Base-by-base conservation (phyloP, 345 rosid genomes). In the Aquilaria malaccensis region DNA sequence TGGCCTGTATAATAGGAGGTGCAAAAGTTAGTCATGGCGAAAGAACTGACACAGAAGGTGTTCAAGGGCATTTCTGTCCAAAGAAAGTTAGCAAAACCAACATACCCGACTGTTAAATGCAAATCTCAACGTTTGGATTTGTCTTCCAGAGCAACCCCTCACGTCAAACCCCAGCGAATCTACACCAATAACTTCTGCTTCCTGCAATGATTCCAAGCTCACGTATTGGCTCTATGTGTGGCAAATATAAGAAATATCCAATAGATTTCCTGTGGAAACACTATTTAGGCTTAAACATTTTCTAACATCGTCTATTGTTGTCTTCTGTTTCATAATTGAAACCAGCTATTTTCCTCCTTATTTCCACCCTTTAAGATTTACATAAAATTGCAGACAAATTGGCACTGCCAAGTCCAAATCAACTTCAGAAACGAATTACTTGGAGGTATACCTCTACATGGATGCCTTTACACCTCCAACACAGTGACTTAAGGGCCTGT, bases 111-210 rank as follows among this genome's bases (percentile, higher is more conserved):
- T 56, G 51, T 63, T 73, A 70, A 92, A 92, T 64, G 85, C 68
- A 73, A 85, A 84, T 58, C 98, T 85, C 74, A 93, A 67, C 14
- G 97, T 84, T 60, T 87, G 86, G 59, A 94, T 76, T 70, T 88
- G 86, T 3, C 90, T 81, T 74, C 89, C 99, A 60, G 88, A 82
- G 57, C 99, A 94, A 67, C 83, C 84, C 74, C 97, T 84, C 67
- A 83, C 66, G 74, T 81, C 86, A 63, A 93, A 89, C 32, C 98
- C 98, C 15, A 87, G 77, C 43, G 96, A 83, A 77, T 93, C 98
- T 46, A 93, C 61, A 45, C 75, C 76, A 52, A 76, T 80, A 56
- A 89, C 59, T 59, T 73, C 78, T 60, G 79, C 94, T 74, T 93
- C 98, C 98, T 93, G 76, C 62, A 58, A 67, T 10, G 60, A 13